Evolutionary conservation across 495 filamentous ascomycete species (phyloP), one percentile per base, ranked within the genome.

Genomic region (Lepidopterella palustris): DNA sequence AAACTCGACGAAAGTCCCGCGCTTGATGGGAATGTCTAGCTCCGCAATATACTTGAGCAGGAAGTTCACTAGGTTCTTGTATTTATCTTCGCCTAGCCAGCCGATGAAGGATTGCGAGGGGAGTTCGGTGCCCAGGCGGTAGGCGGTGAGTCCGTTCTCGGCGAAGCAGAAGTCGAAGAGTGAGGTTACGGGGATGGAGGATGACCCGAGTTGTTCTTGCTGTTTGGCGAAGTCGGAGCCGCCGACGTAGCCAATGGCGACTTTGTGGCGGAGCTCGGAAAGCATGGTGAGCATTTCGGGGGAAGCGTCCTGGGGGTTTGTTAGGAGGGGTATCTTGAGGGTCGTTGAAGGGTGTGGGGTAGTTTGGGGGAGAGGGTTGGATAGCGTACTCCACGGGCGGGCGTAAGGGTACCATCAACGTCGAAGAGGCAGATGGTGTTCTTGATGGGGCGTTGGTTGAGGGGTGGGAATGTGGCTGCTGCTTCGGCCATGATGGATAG

Each of bases 111-210:
- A 87, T 68, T 84, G 84, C 64, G 81, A 83, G 1, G 85, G 76
- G 18, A 98, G 80, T 52, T 78, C 77, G 65, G 81, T 70, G 61
- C 92, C 92, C 66, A 89, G 70, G 63, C 88, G 89, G 78, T 79
- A 93, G n/a, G 92, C 92, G 0, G 86, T 92, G 58, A 98, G 82
- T 1, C 93, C 92, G 76, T 97, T 97, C 77, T 97, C 92, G 54
- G 89, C 75, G 78, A 97, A 97, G 79, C 87, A 92, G 77, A 89
- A 97, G 77, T 97, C 92, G 77, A 97, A 98, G 58, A 97, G 83
- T 40, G 81, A 71, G 5, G 84, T 89, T 6, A 92, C 89, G 68
- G 83, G 72, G 49, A 86, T 78, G 28, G 71, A 64, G 27, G 73
- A 57, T 1, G 79, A 78, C 67, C 90, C 92, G 25, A 97, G 83